Conservation (phyloP, 176 grass and related monocot species). For the Raddia guianensis region DNA sequence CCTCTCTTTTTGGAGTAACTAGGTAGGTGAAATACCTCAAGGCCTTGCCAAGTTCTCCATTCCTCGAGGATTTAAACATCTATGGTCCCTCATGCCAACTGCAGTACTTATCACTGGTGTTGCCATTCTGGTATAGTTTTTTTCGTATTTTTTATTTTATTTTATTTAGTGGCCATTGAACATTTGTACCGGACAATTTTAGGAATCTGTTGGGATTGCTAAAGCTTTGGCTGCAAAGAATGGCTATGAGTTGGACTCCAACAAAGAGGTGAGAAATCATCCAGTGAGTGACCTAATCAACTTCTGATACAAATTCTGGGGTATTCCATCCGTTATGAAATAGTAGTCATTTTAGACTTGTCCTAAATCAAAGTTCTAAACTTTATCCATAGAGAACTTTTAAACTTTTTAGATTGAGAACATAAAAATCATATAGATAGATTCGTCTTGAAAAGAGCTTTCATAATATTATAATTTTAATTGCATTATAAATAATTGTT, state of each 20-base stretch:
- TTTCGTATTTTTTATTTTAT: neutral
- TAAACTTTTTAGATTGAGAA: too few relatives aligned
- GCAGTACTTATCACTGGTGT: slow-evolving; percentile 95
- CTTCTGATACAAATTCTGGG: neutral
- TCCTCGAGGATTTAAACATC: slow-evolving; percentile 84
- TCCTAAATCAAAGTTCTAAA: too few relatives aligned
- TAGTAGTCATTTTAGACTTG: too few relatives aligned
- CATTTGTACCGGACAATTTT: slow-evolving; percentile 38
- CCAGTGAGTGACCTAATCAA: slow-evolving; percentile 5
- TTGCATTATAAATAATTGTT: too few relatives aligned
- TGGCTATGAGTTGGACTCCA: slow-evolving; percentile 95
- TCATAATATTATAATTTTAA: too few relatives aligned
- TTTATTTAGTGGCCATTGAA: slow-evolving; percentile 28
- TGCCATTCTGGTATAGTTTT: slow-evolving; percentile 81
- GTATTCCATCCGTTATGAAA: too few relatives aligned
- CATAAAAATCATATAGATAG: too few relatives aligned
- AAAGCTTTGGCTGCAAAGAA: slow-evolving; percentile 98
- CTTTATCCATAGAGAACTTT: too few relatives aligned
- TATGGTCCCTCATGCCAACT: slow-evolving; percentile 69
- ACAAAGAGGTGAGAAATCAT: slow-evolving; percentile 72
- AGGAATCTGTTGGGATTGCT: slow-evolving; percentile 99
- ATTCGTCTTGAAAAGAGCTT: too few relatives aligned
- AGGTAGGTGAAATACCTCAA: slow-evolving; percentile 98
- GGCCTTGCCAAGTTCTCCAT: slow-evolving; percentile 85
- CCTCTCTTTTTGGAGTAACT: slow-evolving; percentile 26